Base-by-base conservation (phyloP, 768 basidiomycete genomes). In the Lentinula lateritia region DNA sequence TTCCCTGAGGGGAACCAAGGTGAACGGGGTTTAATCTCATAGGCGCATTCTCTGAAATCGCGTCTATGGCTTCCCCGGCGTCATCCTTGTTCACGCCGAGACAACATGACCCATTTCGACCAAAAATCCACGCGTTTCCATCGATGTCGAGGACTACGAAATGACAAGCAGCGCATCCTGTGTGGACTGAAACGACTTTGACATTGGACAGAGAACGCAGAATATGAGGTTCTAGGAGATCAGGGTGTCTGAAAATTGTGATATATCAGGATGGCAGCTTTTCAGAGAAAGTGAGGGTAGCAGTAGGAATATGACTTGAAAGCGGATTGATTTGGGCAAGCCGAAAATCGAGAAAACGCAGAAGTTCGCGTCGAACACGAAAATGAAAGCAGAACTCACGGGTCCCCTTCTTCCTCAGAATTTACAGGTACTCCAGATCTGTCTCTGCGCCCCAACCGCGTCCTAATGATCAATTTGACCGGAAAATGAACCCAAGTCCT, bases 101-200 rank as follows among this genome's bases (percentile, higher is more conserved):
- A 46, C 83, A 82, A 61, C 82, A 77, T 61, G 79, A 86, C 43
- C 84, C 85, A 73, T 93, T 93, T 58, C 93, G 86, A 6, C 96
- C 96, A 70, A 95, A 92, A 66, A 98, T 73, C 88, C 93, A 95
- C 8, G 94, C 96, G 42, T 83, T 80, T 6, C 93, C 94, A 57
- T 87, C 81, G 23, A 81, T 66, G 75, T 92, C 90, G 64, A 95
- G 71, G 13, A 79, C 85, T 45, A 94, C 84, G 66, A 83, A 87
- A 70, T 94, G 91, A 69, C 90, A 93, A 6, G 84, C 84, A 9
- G 77, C 81, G 66, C 90, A 91, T 1, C 90, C 89, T 9, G 90
- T 81, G 71, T 95, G 87, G 56, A 95, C 74, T 7, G 89, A 90
- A 20, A 78, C 74, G 9, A 82, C 79, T 69, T 87, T 85, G 74